Conservation (phyloP, 805 yeast genomes). For the Kuraishia hungarica region DNA sequence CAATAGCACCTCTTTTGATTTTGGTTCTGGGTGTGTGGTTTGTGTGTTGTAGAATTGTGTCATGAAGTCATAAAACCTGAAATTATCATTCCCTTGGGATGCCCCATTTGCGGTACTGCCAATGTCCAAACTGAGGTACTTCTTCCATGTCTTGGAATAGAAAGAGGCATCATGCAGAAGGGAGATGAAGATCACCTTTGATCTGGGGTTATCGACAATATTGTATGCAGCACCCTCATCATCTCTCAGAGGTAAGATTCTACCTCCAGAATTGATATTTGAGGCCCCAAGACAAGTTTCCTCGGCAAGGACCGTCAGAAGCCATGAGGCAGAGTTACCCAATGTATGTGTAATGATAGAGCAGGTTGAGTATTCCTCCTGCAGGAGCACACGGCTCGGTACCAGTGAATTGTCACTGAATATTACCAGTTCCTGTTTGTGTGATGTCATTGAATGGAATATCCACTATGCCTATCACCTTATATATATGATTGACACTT, state of each 20-base stretch:
- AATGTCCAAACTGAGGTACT: slow-evolving; percentile 31
- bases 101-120: slow-evolving; percentile 18
- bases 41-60: slow-evolving; percentile 21
- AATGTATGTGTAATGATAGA: slow-evolving; percentile 29
- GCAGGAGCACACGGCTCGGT: slow-evolving; percentile 14
- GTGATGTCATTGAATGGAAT: background rate
- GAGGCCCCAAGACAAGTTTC: slow-evolving; percentile 37
- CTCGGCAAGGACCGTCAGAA: slow-evolving; percentile 46
- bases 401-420: slow-evolving; percentile 43
- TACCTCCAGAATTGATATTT: slow-evolving; percentile 22
- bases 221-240: background rate
- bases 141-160: slow-evolving; percentile 24
- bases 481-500: too few relatives aligned
- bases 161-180: slow-evolving; percentile 14
- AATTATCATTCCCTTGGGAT: slow-evolving; percentile 9
- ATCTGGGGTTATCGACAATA: slow-evolving; percentile 11
- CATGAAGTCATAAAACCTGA: slow-evolving; percentile 32
- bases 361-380: slow-evolving; percentile 10
- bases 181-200: slow-evolving; percentile 30
- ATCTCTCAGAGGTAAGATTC: slow-evolving; percentile 4
- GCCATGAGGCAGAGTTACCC: slow-evolving; percentile 61
- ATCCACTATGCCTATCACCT: too few relatives aligned
- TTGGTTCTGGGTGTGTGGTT: background rate
- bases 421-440: slow-evolving; percentile 46
- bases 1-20: background rate